A percentile compares a stretch with the other conserved stretches of the same genome.
These are phyloP conservation scores for Pichia cabralensis DNA, from an alignment of 805 yeast species.

Conservation along the genomic window DNA sequence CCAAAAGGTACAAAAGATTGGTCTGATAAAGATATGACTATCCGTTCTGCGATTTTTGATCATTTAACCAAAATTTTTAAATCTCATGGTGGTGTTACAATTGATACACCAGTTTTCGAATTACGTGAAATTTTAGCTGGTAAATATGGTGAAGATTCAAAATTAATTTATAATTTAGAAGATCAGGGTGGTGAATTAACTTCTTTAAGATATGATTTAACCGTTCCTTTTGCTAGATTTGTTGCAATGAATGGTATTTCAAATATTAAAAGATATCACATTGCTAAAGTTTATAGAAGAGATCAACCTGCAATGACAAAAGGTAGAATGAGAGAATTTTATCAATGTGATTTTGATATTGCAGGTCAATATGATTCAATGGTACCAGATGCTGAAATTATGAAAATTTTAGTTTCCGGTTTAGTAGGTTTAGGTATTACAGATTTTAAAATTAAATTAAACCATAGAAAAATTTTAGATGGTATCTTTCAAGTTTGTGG, in stretches of 20 bases:
- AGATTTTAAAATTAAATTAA: slow-evolving; percentile 85
- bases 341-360: slow-evolving; percentile 96
- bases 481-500: slow-evolving; percentile 95
- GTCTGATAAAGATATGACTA: slow-evolving; percentile 96
- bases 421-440: slow-evolving; percentile 71
- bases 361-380: slow-evolving; percentile 89
- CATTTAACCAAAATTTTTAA: slow-evolving; percentile 69
- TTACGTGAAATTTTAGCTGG: slow-evolving; percentile 92
- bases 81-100: slow-evolving; percentile 96
- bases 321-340: slow-evolving; percentile 99
- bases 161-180: slow-evolving; percentile 87
- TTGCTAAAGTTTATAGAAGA: slow-evolving; percentile 97
- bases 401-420: slow-evolving; percentile 78
- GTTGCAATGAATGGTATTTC: slow-evolving; percentile 93
- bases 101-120: slow-evolving; percentile 98
- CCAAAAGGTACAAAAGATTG: slow-evolving; percentile 98
- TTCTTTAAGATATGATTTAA: slow-evolving; percentile 89
- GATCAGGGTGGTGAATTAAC: slow-evolving; percentile 99
- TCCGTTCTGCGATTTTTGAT: slow-evolving; percentile 78
- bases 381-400: slow-evolving; percentile 93
- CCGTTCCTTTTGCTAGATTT: slow-evolving; percentile 96
- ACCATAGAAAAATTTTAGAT: slow-evolving; percentile 92
- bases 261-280: slow-evolving; percentile 87
- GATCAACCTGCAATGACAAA: slow-evolving; percentile 99
- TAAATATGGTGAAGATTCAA: slow-evolving; percentile 97